A percentile compares a stretch with the other conserved stretches of the same genome.
Evolutionary conservation across 345 rosid species (phyloP).

Genomic region (Trapa incisa): DNA sequence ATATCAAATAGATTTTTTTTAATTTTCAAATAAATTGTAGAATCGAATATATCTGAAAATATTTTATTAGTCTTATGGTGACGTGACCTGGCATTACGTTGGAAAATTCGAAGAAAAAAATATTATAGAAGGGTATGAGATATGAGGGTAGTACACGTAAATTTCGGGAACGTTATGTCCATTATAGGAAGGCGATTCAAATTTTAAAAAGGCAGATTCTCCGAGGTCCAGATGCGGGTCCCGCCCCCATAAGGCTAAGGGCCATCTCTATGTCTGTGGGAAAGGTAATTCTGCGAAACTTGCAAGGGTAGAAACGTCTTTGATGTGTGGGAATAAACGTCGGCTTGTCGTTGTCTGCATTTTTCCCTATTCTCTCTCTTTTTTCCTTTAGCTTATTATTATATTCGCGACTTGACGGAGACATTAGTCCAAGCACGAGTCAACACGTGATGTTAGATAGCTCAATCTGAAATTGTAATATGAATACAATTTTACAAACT

Average conservation of each 20-base stretch:
- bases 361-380: neutral
- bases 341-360: neutral
- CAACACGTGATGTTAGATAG: too few species aligned
- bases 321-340: neutral
- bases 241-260: too few species aligned
- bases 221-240: neutral
- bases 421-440: neutral
- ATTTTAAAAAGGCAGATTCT: slow-evolving; percentile 3
- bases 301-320: neutral
- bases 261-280: too few species aligned
- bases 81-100: too few species aligned
- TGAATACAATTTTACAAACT: too few species aligned
- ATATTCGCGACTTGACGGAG: neutral
- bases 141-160: neutral
- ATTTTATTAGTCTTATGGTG: too few species aligned
- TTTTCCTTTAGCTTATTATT: neutral
- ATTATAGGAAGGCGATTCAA: neutral
- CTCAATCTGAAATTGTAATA: too few species aligned
- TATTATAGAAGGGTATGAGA: neutral
- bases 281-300: neutral
- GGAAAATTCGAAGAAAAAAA: too few species aligned
- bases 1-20: too few species aligned
- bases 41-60: too few species aligned
- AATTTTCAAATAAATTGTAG: too few species aligned
- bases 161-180: neutral